Conservation (phyloP, 805 yeast genomes). For the Ogataea salicorniae region DNA sequence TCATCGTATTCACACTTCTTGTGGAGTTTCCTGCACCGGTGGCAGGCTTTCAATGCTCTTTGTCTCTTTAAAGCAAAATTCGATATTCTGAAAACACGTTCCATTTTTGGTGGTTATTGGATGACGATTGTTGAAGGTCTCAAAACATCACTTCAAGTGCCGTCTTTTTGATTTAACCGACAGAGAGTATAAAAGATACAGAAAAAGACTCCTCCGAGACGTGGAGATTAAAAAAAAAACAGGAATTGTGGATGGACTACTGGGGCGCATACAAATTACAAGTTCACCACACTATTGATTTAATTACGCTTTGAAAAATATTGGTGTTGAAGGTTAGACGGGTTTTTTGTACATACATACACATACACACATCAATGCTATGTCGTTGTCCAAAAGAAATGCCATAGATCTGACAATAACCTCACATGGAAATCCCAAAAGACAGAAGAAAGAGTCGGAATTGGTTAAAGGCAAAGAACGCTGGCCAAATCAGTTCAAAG, state of each 20-base stretch:
- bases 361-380: not conserved
- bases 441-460: constrained; percentile 2
- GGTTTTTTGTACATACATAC: too few relatives aligned
- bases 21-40: constrained; percentile 23
- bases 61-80: constrained; percentile 15
- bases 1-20: constrained; percentile 16
- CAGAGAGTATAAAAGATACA: too few relatives aligned
- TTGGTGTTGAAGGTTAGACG: too few relatives aligned
- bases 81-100: constrained; percentile 9
- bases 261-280: too few relatives aligned
- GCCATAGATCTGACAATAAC: not conserved
- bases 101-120: constrained; percentile 1
- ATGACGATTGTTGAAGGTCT: not conserved
- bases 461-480: constrained; percentile 2
- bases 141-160: too few relatives aligned
- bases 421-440: not conserved
- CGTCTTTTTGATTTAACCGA: too few relatives aligned
- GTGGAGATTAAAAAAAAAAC: too few relatives aligned
- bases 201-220: too few relatives aligned
- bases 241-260: too few relatives aligned
- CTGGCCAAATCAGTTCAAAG: constrained; percentile 32
- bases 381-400: not conserved
- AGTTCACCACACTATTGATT: too few relatives aligned
- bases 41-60: constrained; percentile 21
- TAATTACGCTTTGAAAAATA: too few relatives aligned